These are phyloP conservation scores for Pseudocercospora crystallina DNA, from an alignment of 2,329 filamentous ascomycete species.

Conservation along the genomic window DNA sequence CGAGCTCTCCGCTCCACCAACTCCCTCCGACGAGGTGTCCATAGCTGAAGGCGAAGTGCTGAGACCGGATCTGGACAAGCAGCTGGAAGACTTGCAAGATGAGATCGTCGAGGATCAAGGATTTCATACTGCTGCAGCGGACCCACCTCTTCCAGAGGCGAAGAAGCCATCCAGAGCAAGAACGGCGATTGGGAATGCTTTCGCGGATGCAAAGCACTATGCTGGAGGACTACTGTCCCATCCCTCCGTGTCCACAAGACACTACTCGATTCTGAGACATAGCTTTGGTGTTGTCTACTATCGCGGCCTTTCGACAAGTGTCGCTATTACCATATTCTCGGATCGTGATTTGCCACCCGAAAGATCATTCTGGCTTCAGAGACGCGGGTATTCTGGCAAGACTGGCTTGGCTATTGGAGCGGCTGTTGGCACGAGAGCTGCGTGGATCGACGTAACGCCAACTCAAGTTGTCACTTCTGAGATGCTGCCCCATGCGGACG, in stretches of 20 bases:
- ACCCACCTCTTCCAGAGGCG: not conserved
- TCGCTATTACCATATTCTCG: constrained; percentile 64
- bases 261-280: constrained; percentile 12
- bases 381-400: constrained; percentile 67
- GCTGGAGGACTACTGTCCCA: constrained; percentile 14
- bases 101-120: not conserved
- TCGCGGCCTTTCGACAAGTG: constrained; percentile 60
- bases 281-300: constrained; percentile 15
- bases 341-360: constrained; percentile 57
- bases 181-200: not conserved
- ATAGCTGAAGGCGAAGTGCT: not conserved
- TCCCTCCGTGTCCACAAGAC: constrained; percentile 13
- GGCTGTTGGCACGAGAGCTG: constrained; percentile 57
- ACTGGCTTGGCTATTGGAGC: constrained; percentile 67
- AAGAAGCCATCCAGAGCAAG: constrained; percentile 5
- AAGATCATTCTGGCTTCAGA: constrained; percentile 66
- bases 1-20: not conserved
- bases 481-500: constrained; percentile 57
- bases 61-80: constrained; percentile 3
- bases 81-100: constrained; percentile 3
- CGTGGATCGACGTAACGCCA: constrained; percentile 70
- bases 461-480: constrained; percentile 46
- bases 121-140: not conserved
- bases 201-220: constrained; percentile 11
- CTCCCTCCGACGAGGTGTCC: not conserved